phyloP scores from a whole-genome alignment of 208 protist genomes.

The Trypanosoma grayi region DNA sequence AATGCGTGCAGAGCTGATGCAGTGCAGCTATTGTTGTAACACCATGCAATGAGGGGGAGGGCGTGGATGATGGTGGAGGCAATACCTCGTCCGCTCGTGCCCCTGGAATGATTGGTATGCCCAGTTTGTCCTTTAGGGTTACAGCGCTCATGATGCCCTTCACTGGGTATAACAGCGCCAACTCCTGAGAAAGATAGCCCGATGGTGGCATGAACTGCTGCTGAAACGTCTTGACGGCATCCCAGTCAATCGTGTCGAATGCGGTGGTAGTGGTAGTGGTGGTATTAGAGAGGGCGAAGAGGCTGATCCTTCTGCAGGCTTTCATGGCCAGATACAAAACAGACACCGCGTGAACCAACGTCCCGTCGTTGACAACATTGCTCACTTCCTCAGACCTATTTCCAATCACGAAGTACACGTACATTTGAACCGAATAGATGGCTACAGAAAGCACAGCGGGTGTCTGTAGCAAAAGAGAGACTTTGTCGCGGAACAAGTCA shows the following conservation, averaged over 20 bases:
- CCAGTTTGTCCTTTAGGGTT: constrained; percentile 59
- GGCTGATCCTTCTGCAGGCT: constrained; percentile 19
- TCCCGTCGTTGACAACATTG: constrained; percentile 16
- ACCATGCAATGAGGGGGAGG: too few species aligned
- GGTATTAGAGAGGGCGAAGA: constrained; percentile 11
- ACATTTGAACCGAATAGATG: constrained; percentile 43
- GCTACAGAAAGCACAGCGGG: constrained; percentile 62
- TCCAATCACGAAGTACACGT: constrained; percentile 4
- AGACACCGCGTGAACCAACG: constrained; percentile 61
- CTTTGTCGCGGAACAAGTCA: constrained; percentile 40
- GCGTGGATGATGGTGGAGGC: too few species aligned
- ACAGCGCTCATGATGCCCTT: constrained; percentile 26
- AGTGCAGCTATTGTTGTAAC: constrained; percentile 30
- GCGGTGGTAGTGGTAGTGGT: constrained; percentile 6
- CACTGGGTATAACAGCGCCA: constrained; percentile 34
- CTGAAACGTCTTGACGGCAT: constrained; percentile 15
- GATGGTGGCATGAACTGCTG: constrained; percentile 1
- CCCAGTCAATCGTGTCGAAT: constrained; percentile 10
- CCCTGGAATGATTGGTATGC: too few species aligned
- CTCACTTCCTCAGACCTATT: background rate
- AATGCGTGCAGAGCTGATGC: constrained; percentile 36
- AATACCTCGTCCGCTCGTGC: too few species aligned
- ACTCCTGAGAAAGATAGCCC: constrained; percentile 30
- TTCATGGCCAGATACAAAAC: constrained; percentile 54
- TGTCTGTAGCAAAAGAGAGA: constrained; percentile 72